Evolutionary conservation across 2,329 filamentous ascomycete species (phyloP), one percentile per base, ranked within the genome.

Genomic region (Coniella lustricola): DNA sequence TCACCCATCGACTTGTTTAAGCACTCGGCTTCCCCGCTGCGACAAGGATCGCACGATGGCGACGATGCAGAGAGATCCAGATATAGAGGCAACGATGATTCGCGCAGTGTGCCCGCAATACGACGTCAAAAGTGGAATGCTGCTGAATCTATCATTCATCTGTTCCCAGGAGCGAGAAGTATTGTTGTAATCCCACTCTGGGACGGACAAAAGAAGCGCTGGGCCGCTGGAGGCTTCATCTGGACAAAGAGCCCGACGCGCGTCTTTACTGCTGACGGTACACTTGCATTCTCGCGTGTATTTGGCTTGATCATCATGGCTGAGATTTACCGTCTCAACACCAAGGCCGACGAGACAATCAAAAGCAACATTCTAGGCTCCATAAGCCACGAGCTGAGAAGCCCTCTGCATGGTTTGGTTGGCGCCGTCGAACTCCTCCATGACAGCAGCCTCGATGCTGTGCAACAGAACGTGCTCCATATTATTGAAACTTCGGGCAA

Each of bases 311-410:
- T 73, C 1, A 74, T 78, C 14, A 79, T 80, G 67, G 70, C 75
- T 0, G 78, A 83, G 46, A 64, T 82, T 1, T 69, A 73, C 0
- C 67, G 74, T 2, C 52, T 77, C 4, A 60, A 68, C 10, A 56
- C 64, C 0, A 48, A 61, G 10, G 57, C 61, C 9, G 64, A 67
- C 0, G 67, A 72, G 31, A 71, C 66, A 45, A 72, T 75, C 29
- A 81, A 81, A 57, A 72, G 73, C 1, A 77, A 81, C 49, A 74
- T 81, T 32, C 70, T 84, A 7, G 74, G 76, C 0, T 81, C 75
- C 1, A 72, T 84, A 5, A 79, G 75, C 3, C 80, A 84, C 56
- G 80, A 84, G 57, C 62, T 84, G 13, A 69, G 80, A 4, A 79
- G 75, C 2, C 80, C 80, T 0, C 64, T 84, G 0, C 79, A 84